A percentile compares a stretch with the other conserved stretches of the same genome.
Evolutionary conservation across 768 basidiomycete genomes (phyloP).

Genomic region (Leccinum uliginosum): DNA sequence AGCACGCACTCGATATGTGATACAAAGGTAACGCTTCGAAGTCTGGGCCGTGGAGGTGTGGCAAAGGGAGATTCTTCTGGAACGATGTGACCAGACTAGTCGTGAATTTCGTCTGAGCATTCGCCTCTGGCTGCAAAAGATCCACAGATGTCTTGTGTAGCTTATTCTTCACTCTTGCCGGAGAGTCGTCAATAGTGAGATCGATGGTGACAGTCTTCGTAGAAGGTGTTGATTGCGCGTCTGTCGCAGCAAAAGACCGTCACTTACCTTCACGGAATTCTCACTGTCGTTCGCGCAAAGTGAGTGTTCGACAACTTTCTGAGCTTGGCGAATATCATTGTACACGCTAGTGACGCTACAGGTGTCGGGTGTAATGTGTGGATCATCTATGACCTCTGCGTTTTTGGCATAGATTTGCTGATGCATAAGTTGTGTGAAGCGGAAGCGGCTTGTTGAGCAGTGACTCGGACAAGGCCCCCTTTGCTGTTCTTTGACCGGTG

Average conservation of each 20-base stretch:
- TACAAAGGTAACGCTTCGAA: conserved; percentile 28
- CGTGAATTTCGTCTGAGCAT: background rate
- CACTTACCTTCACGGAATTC: conserved; percentile 8
- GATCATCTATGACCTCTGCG: background rate
- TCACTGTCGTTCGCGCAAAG: conserved; percentile 4
- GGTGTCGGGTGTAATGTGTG: background rate
- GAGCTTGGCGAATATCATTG: background rate
- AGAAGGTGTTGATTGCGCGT: conserved; percentile 13
- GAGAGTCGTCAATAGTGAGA: conserved; percentile 36
- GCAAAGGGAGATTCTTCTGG: background rate
- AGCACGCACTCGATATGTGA: conserved; percentile 20
- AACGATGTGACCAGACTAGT: background rate
- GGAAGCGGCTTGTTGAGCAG: conserved; percentile 6
- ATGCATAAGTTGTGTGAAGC: background rate
- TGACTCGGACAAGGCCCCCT: conserved; percentile 22
- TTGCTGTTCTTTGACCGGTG: conserved; percentile 31
- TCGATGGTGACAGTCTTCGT: conserved; percentile 38
- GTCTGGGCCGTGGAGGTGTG: conserved; percentile 7
- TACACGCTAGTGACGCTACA: background rate
- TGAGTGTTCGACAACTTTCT: background rate
- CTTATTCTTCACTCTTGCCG: conserved; percentile 8
- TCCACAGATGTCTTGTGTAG: background rate
- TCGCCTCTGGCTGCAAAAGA: background rate
- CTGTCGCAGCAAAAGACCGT: background rate
- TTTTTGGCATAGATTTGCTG: background rate